A percentile compares a stretch with the other conserved stretches of the same genome.
Evolutionary conservation across 345 rosid genomes (phyloP).

Genomic region (Streptanthus diversifolius): DNA sequence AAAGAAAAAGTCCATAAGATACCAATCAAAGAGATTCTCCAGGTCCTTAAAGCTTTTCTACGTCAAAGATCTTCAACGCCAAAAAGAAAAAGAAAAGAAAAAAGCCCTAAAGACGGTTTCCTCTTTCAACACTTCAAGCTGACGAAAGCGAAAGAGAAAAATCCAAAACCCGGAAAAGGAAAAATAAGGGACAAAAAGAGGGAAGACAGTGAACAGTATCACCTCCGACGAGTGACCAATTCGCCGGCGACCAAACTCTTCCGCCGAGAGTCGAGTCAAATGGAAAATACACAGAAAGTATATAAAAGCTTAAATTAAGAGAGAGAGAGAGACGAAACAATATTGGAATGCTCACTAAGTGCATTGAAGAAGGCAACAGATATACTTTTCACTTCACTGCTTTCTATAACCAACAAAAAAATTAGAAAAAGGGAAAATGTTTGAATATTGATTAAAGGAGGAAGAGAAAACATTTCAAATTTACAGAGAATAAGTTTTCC

Average conservation of each 20-base stretch:
- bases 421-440: background rate
- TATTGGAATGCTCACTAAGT: conserved; percentile 37
- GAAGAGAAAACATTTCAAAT: conserved; percentile 34
- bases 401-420: background rate
- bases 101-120: conserved; percentile 12
- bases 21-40: conserved; percentile 38
- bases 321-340: conserved; percentile 18
- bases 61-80: conserved; percentile 34
- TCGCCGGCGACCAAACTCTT: conserved; percentile 20
- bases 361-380: conserved; percentile 31
- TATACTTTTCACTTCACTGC: conserved; percentile 25
- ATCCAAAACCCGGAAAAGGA: background rate
- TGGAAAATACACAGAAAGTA: background rate
- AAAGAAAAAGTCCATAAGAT: conserved; percentile 17
- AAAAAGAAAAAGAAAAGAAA: background rate
- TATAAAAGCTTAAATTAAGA: background rate
- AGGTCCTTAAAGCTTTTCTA: conserved; percentile 40
- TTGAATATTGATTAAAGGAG: conserved; percentile 29
- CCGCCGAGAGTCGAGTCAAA: conserved; percentile 14
- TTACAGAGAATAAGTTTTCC: conserved; percentile 43
- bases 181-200: background rate
- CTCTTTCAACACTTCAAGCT: conserved; percentile 29
- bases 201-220: background rate
- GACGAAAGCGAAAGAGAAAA: conserved; percentile 21
- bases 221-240: conserved; percentile 11